A percentile compares a stretch with the other conserved stretches of the same genome.
Conservation (phyloP, 2,329 filamentous ascomycete genomes). For the Biscogniauxia mediterranea region DNA sequence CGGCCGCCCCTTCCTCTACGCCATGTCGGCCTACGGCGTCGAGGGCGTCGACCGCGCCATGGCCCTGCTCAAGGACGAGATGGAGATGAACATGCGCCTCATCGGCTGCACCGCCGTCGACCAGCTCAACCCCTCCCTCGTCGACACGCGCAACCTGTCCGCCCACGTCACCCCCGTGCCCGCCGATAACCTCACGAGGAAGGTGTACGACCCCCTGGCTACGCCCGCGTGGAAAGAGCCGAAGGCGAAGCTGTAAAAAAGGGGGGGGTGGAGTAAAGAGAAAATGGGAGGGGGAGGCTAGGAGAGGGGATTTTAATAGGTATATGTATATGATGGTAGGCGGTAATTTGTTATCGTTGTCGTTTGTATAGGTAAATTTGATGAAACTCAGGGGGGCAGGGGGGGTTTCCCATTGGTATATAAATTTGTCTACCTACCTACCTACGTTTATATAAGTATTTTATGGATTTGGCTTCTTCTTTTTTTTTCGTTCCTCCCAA, state of each 20-base stretch:
- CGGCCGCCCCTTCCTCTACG: conserved; percentile 90
- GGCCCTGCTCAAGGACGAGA: conserved; percentile 89
- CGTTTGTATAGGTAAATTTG: too few relatives aligned
- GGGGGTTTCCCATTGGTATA: too few relatives aligned
- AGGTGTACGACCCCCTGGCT: conserved; percentile 54
- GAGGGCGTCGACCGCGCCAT: conserved; percentile 88
- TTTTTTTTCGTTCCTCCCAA: too few relatives aligned
- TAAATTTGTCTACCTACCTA: too few relatives aligned
- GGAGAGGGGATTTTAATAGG: neutral
- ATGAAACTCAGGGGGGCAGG: too few relatives aligned
- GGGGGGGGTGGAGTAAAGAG: conserved; percentile 5
- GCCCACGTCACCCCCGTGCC: conserved; percentile 51
- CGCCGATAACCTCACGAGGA: conserved; percentile 44
- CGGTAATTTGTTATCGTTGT: too few relatives aligned
- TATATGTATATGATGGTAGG: too few relatives aligned
- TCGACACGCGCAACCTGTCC: conserved; percentile 72
- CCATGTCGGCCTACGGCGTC: conserved; percentile 89
- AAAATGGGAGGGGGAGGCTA: neutral
- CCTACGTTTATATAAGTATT: too few relatives aligned
- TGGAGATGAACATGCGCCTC: conserved; percentile 98
- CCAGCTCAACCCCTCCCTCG: conserved; percentile 75
- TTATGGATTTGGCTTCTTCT: too few relatives aligned
- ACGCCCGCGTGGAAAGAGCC: conserved; percentile 49
- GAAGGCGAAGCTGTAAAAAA: conserved; percentile 49
- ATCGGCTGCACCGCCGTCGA: conserved; percentile 75